A percentile compares a stretch with the other conserved stretches of the same genome.
Evolutionary conservation across 73 alveolate genomes (phyloP).

Genomic region (Tetrahymena elliotti): DNA sequence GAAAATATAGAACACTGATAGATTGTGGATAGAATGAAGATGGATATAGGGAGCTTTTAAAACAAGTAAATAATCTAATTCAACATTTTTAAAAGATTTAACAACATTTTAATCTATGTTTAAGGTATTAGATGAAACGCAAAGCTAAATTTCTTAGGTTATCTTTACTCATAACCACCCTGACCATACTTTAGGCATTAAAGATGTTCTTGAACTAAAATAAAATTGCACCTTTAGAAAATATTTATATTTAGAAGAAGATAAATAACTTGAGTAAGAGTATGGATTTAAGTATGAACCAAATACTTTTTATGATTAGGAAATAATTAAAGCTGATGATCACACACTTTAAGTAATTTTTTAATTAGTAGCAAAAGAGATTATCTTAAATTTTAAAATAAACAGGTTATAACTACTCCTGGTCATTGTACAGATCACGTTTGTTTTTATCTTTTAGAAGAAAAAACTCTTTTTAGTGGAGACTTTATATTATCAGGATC

Average conservation of each 20-base stretch:
- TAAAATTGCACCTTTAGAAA: constrained; percentile 9
- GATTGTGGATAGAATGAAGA: constrained; percentile 62
- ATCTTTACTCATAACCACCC: constrained; percentile 57
- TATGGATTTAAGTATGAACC: constrained; percentile 5
- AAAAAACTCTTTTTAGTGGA: constrained; percentile 39
- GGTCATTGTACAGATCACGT: constrained; percentile 34
- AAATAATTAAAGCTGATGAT: constrained; percentile 1
- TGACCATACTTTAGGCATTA: constrained; percentile 58
- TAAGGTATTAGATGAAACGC: neutral
- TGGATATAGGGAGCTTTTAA: constrained; percentile 13
- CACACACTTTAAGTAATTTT: neutral
- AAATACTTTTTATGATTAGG: constrained; percentile 20
- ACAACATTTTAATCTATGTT: neutral
- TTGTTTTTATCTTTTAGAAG: constrained; percentile 4
- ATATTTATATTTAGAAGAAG: constrained; percentile 7
- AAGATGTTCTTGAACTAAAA: constrained; percentile 8
- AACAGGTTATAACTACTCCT: neutral
- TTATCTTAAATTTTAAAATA: neutral
- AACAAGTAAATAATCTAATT: neutral
- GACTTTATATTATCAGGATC: constrained; percentile 42
- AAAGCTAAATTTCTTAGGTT: constrained; percentile 25
- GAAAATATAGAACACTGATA: constrained; percentile 34
- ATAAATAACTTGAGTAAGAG: constrained; percentile 3
- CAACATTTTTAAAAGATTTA: neutral
- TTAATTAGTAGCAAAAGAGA: constrained; percentile 2